Conservation (phyloP, 169 alveolate species). For the Plasmodium gonderi region DNA sequence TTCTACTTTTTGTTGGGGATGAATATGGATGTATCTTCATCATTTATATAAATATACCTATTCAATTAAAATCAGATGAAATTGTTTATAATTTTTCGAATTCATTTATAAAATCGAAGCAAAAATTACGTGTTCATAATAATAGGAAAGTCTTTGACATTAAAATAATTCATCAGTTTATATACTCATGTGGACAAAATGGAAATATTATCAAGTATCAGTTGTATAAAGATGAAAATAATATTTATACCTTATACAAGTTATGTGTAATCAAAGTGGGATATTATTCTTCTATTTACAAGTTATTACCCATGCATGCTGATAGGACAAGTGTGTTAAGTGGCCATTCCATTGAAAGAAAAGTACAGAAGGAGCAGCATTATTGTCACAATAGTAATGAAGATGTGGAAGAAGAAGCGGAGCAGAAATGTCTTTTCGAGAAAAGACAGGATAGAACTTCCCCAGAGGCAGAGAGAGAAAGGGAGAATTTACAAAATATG, state of each 20-base stretch:
- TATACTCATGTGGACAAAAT: conserved; percentile 69
- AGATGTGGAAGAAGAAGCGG: neutral
- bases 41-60: conserved; percentile 50
- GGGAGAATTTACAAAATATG: conserved; percentile 4
- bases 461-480: neutral
- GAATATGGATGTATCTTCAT: conserved; percentile 73
- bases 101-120: neutral
- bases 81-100: conserved; percentile 24
- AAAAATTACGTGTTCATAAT: conserved; percentile 54
- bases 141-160: conserved; percentile 72
- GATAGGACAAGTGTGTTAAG: neutral
- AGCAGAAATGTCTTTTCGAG: neutral
- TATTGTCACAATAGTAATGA: neutral
- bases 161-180: conserved; percentile 37
- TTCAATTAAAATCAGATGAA: neutral
- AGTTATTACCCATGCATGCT: conserved; percentile 13
- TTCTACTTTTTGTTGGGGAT: conserved; percentile 47
- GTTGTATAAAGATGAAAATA: conserved; percentile 35
- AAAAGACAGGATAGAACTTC: neutral
- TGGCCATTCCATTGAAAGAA: neutral
- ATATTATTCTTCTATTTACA: conserved; percentile 62
- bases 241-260: conserved; percentile 38
- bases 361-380: neutral
- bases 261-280: conserved; percentile 56
- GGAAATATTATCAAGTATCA: conserved; percentile 57